Evolutionary conservation across 2,329 filamentous ascomycete genomes (phyloP).

Genomic region (Teratosphaeria nubilosa): DNA sequence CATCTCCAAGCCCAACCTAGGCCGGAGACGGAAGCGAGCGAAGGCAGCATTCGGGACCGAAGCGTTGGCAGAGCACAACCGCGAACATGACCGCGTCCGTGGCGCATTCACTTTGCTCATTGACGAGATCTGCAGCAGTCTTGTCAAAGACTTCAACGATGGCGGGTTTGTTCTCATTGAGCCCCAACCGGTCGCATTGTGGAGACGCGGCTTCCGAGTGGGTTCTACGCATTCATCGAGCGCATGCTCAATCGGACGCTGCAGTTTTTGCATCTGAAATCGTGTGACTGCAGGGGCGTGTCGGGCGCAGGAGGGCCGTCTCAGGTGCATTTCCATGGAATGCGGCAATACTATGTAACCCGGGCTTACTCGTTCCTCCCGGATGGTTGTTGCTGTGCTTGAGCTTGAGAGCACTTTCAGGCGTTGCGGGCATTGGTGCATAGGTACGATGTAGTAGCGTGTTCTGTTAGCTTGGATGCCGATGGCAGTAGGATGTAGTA

Average conservation of each 20-base stretch:
- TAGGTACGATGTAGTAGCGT: too few species aligned
- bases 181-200: not conserved
- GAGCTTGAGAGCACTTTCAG: not conserved
- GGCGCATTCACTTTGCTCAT: not conserved
- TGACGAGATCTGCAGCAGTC: not conserved
- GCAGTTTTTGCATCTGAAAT: not conserved
- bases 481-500: too few species aligned
- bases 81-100: not conserved
- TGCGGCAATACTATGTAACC: not conserved
- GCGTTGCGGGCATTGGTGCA: not conserved
- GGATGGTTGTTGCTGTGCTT: not conserved
- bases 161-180: not conserved
- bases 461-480: too few species aligned
- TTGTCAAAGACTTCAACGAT: not conserved
- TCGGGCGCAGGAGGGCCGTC: not conserved
- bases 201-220: not conserved
- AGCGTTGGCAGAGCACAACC: not conserved
- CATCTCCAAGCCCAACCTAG: not conserved
- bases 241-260: not conserved
- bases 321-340: not conserved
- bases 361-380: not conserved
- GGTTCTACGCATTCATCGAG: not conserved
- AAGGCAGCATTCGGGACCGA: not conserved
- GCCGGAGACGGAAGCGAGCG: not conserved
- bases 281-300: not conserved